Conservation (phyloP, 2,329 filamentous ascomycete species). For the Chaetomiaceae sp. region DNA sequence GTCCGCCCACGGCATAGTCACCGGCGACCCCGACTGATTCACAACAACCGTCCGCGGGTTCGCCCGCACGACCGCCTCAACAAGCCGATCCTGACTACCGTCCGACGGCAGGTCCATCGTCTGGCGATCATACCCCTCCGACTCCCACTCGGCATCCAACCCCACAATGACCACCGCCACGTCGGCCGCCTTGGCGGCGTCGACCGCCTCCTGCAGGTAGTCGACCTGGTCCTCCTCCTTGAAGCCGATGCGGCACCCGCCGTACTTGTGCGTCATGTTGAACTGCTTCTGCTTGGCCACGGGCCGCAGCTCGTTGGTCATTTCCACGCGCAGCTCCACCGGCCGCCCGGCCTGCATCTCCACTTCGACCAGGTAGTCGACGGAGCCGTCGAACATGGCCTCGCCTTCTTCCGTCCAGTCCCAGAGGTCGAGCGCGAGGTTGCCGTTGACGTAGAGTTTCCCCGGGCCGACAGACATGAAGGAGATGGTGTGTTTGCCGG, state of each 20-base stretch:
- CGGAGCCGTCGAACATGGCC: conserved; percentile 66
- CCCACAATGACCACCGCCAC: conserved; percentile 66
- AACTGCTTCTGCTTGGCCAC: conserved; percentile 54
- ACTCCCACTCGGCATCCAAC: conserved; percentile 71
- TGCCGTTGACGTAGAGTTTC: conserved; percentile 55
- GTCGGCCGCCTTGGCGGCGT: conserved; percentile 57
- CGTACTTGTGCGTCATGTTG: conserved; percentile 60
- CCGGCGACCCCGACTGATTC: conserved; percentile 64
- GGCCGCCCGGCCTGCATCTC: conserved; percentile 56
- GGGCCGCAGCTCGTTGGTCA: conserved; percentile 62
- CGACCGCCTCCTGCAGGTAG: conserved; percentile 61
- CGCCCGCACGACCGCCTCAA: conserved; percentile 56
- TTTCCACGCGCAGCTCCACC: conserved; percentile 59
- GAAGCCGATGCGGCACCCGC: conserved; percentile 68
- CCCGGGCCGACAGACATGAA: conserved; percentile 65
- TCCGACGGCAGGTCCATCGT: conserved; percentile 56
- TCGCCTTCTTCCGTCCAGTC: conserved; percentile 66
- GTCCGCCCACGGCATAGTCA: conserved; percentile 66
- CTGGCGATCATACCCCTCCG: conserved; percentile 65
- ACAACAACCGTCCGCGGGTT: conserved; percentile 66
- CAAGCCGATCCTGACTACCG: conserved; percentile 57
- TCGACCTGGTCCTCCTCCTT: conserved; percentile 60
- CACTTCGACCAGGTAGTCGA: conserved; percentile 59
- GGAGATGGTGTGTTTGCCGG: conserved; percentile 61
- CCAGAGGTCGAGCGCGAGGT: conserved; percentile 61